These are phyloP conservation scores for Thelephora terrestris DNA, from an alignment of 1,284 basidiomycete genomes.

Conservation along the genomic window DNA sequence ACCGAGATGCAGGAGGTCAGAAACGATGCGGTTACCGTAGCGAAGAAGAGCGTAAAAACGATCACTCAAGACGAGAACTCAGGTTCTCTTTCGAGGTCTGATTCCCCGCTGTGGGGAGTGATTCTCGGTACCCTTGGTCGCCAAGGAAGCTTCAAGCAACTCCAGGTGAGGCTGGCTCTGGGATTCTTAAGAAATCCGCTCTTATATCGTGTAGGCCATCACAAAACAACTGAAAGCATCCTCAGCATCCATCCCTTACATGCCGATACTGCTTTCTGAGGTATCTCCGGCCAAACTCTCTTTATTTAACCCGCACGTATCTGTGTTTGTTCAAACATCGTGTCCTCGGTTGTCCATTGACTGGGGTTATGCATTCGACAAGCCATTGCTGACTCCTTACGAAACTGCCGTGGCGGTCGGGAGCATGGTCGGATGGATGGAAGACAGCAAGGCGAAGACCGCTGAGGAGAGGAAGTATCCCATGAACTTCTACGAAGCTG, in stretches of 20 bases:
- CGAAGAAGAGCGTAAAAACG: constrained; percentile 49
- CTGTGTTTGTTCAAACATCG: constrained; percentile 90
- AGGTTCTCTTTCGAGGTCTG: constrained; percentile 2
- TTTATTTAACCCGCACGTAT: constrained; percentile 73
- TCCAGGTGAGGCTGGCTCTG: constrained; percentile 41
- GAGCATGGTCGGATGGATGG: constrained; percentile 56
- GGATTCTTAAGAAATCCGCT: constrained; percentile 1
- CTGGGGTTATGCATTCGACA: constrained; percentile 94
- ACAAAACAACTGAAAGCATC: constrained; percentile 52
- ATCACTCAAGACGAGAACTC: not conserved
- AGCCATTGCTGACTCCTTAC: constrained; percentile 88
- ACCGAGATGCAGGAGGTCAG: constrained; percentile 74
- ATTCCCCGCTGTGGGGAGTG: constrained; percentile 69
- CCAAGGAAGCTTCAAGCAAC: constrained; percentile 87
- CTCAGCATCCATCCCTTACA: constrained; percentile 54
- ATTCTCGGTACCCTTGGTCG: constrained; percentile 91
- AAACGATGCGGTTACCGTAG: constrained; percentile 69
- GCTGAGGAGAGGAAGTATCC: constrained; percentile 47
- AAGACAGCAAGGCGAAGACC: constrained; percentile 25
- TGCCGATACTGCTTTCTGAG: constrained; percentile 92
- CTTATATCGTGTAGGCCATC: constrained; percentile 49
- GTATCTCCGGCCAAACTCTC: constrained; percentile 90
- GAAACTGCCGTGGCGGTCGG: constrained; percentile 88
- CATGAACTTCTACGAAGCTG: constrained; percentile 93
- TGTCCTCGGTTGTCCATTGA: constrained; percentile 96